Evolutionary conservation across 1,139 yeast species (phyloP).

Genomic region (Magnusiomyces ingens): DNA sequence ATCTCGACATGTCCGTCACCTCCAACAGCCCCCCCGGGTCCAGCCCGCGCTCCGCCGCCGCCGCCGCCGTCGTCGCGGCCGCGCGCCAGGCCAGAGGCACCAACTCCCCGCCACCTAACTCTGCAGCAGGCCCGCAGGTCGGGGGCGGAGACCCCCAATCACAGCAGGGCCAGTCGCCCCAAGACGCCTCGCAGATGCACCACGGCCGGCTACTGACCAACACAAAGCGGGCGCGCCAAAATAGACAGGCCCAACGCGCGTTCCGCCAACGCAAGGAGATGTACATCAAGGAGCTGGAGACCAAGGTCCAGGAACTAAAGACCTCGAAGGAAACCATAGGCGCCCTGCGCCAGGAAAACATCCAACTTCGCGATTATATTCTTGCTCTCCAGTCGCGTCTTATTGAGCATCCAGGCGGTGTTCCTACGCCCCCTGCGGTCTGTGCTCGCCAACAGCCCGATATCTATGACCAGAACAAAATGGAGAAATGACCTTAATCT

Average conservation of each 20-base stretch:
- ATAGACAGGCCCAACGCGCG: slow-evolving; percentile 82
- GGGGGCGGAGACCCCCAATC: no score
- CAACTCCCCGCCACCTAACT: neutral
- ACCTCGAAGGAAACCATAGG: slow-evolving; percentile 56
- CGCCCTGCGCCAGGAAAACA: slow-evolving; percentile 58
- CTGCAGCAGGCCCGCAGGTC: slow-evolving; percentile 1
- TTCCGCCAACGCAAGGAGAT: slow-evolving; percentile 75
- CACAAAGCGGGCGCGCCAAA: slow-evolving; percentile 82
- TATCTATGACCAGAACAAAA: slow-evolving; percentile 12
- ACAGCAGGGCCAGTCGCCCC: no score
- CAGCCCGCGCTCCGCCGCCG: no score
- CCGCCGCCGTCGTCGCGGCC: no score
- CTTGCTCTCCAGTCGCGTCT: slow-evolving; percentile 61
- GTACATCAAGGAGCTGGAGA: slow-evolving; percentile 70
- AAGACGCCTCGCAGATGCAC: slow-evolving; percentile 13
- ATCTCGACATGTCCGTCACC: no score
- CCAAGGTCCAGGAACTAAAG: slow-evolving; percentile 56
- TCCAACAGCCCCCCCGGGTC: no score
- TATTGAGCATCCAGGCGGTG: slow-evolving; percentile 41
- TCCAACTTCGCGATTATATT: slow-evolving; percentile 66
- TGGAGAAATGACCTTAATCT: slow-evolving; percentile 3
- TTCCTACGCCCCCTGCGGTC: slow-evolving; percentile 42
- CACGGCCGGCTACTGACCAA: slow-evolving; percentile 48
- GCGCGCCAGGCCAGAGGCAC: neutral
- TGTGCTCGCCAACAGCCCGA: slow-evolving; percentile 25